Percentiles rank a stretch among this genome's conserved stretches.
phyloP scores from a whole-genome alignment of 305 asterid species.

The Solanum aculeatissimum region DNA sequence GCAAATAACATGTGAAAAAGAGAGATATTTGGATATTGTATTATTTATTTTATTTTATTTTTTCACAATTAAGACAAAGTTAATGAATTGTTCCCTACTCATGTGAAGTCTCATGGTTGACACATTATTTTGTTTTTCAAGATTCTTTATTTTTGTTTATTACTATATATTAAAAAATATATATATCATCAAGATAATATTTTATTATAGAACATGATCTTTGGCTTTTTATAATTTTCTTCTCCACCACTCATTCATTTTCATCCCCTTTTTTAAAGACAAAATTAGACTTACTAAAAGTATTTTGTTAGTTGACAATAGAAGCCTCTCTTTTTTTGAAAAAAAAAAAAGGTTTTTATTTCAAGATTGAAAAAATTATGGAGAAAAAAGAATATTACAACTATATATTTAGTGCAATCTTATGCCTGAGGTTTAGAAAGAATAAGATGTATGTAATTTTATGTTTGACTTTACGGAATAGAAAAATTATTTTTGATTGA shows the following conservation, averaged over 20 bases:
- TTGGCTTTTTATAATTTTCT: not conserved
- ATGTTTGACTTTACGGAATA: not conserved
- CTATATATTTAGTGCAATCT: not conserved
- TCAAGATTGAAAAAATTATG: not conserved
- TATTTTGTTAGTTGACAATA: not conserved
- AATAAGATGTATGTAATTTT: not conserved
- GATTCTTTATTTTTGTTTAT: not conserved
- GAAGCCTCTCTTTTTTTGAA: not conserved
- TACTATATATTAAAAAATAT: not conserved
- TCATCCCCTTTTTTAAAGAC: not conserved
- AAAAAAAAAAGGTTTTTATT: not conserved
- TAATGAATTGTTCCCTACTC: not conserved
- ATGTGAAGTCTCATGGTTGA: constrained; percentile 2
- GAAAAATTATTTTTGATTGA: not conserved
- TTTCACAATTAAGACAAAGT: not conserved
- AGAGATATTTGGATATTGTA: not conserved
- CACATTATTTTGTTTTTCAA: not conserved
- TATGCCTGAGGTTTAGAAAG: not conserved
- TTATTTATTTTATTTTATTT: not conserved
- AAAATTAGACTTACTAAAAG: not conserved
- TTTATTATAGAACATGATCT: not conserved
- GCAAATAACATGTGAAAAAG: constrained; percentile 3
- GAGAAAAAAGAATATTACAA: not conserved
- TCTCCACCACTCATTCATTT: not conserved
- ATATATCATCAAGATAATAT: not conserved